A percentile compares a stretch with the other conserved stretches of the same genome.
phyloP scores from a whole-genome alignment of 768 basidiomycete genomes.

The Pleurotus djamor region DNA sequence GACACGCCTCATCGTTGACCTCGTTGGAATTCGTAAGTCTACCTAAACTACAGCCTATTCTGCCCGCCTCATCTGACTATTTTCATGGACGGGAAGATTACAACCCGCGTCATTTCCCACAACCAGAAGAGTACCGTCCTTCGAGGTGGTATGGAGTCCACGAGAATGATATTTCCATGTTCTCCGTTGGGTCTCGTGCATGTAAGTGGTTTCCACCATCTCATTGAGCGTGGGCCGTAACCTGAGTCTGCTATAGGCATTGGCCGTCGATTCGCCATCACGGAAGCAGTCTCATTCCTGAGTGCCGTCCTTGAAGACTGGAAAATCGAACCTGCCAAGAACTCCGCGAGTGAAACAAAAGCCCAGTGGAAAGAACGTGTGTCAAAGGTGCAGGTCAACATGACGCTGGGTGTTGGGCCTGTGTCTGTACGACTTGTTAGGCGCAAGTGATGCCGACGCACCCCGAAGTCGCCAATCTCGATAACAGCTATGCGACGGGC shows the following conservation, averaged over 20 bases:
- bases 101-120: slow-evolving; percentile 24
- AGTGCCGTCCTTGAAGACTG: slow-evolving; percentile 39
- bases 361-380: slow-evolving; percentile 21
- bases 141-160: slow-evolving; percentile 28
- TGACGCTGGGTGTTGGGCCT: no score
- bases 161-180: slow-evolving; percentile 15
- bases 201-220: slow-evolving; percentile 3
- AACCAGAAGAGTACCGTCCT: slow-evolving; percentile 26
- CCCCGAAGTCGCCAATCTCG: no score
- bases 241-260: no score
- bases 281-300: slow-evolving; percentile 41
- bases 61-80: no score
- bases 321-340: slow-evolving; percentile 26
- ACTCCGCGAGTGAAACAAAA: slow-evolving; percentile 29
- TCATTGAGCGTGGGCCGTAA: no score
- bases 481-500: no score
- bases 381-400: neutral
- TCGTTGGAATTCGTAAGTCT: slow-evolving; percentile 49
- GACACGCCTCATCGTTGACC: slow-evolving; percentile 33
- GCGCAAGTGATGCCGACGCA: no score
- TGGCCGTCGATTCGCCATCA: slow-evolving; percentile 41
- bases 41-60: no score
- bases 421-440: no score
- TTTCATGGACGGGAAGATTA: slow-evolving; percentile 17
- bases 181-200: slow-evolving; percentile 15